Evolutionary conservation across 2,329 filamentous ascomycete genomes (phyloP), one percentile per base, ranked within the genome.

Genomic region (Clarireedia homoeocarpa): DNA sequence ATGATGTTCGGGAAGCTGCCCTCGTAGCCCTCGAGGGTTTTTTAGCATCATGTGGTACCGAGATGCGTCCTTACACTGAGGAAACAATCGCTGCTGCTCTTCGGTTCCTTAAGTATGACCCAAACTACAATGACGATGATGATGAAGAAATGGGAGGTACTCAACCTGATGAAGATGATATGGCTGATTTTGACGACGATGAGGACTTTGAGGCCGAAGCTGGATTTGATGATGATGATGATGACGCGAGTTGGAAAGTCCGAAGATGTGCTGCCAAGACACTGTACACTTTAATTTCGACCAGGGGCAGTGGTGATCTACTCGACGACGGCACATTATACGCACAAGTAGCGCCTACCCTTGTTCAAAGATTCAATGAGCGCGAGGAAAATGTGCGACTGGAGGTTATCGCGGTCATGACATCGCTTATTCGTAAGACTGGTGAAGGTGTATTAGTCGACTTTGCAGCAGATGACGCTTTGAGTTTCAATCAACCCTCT

Each of bases 211-310:
- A 89, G 55, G 88, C 88, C 45, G 89, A 89, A 48, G 86, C 85
- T 47, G 88, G 89, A 38, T 94, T 95, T 62, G 89, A 92, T 65
- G 89, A 94, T 64, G 94, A 97, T 61, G 90, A 97, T 55, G 94
- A 97, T 62, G 94, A 99, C 67, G 85, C 90, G 38, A 97, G 92
- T 75, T 99, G 94, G 94, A 99, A 99, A 71, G 89, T 97, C n/a
- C 84, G 94, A 60, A 83, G 94, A 61, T 96, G 91, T 71, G 90
- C 94, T 20, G 89, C 91, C 20, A 99, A 97, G 72, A 81, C 88
- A 0, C 76, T 99, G 1, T 87, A 91, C 70, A 94, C 91, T 0
- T 77, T 97, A 48, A 88, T 99, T 59, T 86, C 87, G 2, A 94
- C 89, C 0, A 82, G 89, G 49, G 89, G 85, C 56, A 87, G 83